Percentiles rank a stretch among this genome's conserved stretches.
These are phyloP conservation scores for Closterium sp. DNA, from an alignment of 139 green algal genomes.

Conservation along the genomic window DNA sequence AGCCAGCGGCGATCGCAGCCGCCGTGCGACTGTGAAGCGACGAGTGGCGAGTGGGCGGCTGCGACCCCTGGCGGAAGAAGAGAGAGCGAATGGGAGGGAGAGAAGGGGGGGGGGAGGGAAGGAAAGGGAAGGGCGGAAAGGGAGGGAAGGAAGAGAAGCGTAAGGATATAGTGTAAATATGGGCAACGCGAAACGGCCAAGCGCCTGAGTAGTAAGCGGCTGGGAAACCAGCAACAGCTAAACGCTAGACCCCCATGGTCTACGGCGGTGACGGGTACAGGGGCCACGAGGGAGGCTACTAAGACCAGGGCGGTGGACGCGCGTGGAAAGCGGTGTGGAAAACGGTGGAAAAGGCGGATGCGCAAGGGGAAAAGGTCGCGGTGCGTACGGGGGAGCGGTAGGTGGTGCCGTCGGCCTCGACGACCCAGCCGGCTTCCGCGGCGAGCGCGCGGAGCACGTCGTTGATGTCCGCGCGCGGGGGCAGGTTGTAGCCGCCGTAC, in stretches of 20 bases:
- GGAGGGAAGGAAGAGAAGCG: no score
- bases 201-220: neutral
- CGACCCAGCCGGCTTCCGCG: constrained; percentile 39
- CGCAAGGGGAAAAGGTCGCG: neutral
- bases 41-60: neutral
- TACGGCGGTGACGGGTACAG: no score
- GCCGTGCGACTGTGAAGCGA: neutral
- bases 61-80: no score
- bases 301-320: no score
- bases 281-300: neutral
- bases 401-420: constrained; percentile 40
- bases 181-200: neutral
- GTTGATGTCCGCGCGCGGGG: constrained; percentile 41
- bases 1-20: neutral
- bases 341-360: neutral
- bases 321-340: no score
- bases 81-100: no score
- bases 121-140: no score
- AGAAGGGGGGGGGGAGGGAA: no score
- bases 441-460: constrained; percentile 38
- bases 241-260: no score
- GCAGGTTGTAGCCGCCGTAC: constrained; percentile 47
- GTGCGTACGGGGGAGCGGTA: constrained; percentile 21
- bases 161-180: neutral
- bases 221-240: neutral